Evolutionary conservation across 768 basidiomycete genomes (phyloP).

Genomic region (Filobasidium wieringae): DNA sequence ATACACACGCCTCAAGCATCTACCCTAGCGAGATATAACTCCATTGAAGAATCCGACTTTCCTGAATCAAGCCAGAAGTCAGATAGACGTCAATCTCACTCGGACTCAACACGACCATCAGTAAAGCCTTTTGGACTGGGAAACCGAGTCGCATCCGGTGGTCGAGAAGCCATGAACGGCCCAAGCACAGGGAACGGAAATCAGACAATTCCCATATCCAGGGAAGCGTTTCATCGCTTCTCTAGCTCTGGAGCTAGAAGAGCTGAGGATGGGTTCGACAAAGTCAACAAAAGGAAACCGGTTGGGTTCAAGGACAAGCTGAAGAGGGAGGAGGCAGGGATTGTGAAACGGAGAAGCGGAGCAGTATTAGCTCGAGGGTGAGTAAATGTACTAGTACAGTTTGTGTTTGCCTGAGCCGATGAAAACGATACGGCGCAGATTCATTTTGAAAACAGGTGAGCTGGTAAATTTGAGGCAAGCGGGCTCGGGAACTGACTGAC

Average conservation of each 20-base stretch:
- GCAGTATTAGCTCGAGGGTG: slow-evolving; percentile 36
- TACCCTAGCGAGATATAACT: background rate
- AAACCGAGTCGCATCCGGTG: background rate
- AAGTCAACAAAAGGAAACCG: slow-evolving; percentile 8
- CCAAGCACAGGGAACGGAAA: too few species aligned
- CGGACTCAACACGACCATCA: background rate
- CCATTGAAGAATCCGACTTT: background rate
- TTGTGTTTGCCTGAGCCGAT: too few species aligned
- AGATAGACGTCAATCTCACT: background rate
- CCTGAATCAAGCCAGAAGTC: too few species aligned
- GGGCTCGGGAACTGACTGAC: slow-evolving; percentile 50
- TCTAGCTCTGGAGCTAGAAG: too few species aligned
- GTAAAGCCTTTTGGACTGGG: background rate
- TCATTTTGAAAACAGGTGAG: slow-evolving; percentile 89
- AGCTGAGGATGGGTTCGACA: too few species aligned
- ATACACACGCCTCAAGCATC: background rate
- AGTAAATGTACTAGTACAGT: too few species aligned
- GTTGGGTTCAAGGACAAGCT: slow-evolving; percentile 29
- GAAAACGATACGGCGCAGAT: slow-evolving; percentile 46
- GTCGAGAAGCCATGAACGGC: background rate
- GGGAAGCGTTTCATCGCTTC: too few species aligned
- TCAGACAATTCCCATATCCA: too few species aligned
- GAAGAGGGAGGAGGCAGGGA: slow-evolving; percentile 24
- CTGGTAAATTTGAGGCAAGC: too few species aligned
- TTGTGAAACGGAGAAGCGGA: slow-evolving; percentile 34